Evolutionary conservation across 2,329 filamentous ascomycete species (phyloP), one percentile per base, ranked within the genome.

Genomic region (Xylariales sp.): DNA sequence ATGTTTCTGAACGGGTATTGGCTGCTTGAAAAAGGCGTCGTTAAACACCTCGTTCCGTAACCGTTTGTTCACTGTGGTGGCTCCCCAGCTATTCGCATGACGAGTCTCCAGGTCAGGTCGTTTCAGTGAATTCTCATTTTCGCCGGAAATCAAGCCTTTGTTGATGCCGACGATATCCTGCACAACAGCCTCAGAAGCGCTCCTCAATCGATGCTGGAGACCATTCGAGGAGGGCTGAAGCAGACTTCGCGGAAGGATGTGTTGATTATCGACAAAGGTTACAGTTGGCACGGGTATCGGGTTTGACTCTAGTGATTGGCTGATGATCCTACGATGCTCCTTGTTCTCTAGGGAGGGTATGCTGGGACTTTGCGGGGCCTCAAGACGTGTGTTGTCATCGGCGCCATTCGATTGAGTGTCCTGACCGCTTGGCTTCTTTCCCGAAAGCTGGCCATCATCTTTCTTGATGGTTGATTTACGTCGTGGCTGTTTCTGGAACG

Each of bases 21-120:
- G 82, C 40, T 89, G 85, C 45, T 89, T 88, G 31, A 88, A 71
- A 56, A 96, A 96, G 0, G 91, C 91, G 58, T 96, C 90, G 28
- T 89, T 87, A 56, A 96, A 84, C 1, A 96, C 89, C 60, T 95
- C 88, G 58, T 95, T 91, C 45, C 90, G 84, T 28, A 97, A 66
- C 45, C 84, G 81, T 53, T 86, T 85, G 59, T 97, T 97, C 44
- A 96, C 86, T 16, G 85, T 90, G 0, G 90, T 96, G 12, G 89
- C 88, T 6, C 91, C 90, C 90, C 91, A 96, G 54, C 80, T 82
- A 50, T 78, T 78, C 6, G 78, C 74, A 53, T 74, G 71, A 15
- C 75, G 69, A 31, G 79, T 71, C 18, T 78, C 73, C 45, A 82
- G 54, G 3, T 54, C 59, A 4, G 73, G 73, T 16, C 72, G 53